A percentile compares a stretch with the other conserved stretches of the same genome.
phyloP scores from a whole-genome alignment of 2,329 filamentous ascomycete genomes.

The Dothiorella sarmentorum region DNA sequence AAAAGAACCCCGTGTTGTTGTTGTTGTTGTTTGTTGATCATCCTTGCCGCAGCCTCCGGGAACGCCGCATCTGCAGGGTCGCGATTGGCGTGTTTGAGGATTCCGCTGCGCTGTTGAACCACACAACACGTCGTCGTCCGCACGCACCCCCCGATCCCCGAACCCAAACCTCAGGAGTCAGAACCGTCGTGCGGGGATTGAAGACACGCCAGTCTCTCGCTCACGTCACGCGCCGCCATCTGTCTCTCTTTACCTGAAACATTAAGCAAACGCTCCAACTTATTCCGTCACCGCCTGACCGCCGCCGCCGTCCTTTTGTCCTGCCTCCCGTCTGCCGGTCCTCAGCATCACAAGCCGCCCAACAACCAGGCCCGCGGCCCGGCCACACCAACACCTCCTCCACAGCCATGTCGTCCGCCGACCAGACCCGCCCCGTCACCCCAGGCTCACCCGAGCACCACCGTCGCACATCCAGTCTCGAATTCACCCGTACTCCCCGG shows the following conservation, averaged over 20 bases:
- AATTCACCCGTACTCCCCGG: constrained; percentile 36
- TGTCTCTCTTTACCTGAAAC: constrained; percentile 10
- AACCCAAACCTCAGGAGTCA: constrained; percentile 1
- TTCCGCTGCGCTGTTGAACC: background rate
- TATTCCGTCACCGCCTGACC: constrained; percentile 4
- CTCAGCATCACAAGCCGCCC: background rate
- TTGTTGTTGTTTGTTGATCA: background rate
- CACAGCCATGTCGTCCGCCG: constrained; percentile 7
- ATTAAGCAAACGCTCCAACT: background rate
- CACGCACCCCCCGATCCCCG: background rate
- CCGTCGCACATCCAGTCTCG: constrained; percentile 40
- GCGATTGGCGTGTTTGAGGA: constrained; percentile 2
- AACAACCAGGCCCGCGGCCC: constrained; percentile 7
- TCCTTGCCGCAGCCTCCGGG: constrained; percentile 7
- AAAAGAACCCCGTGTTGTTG: background rate
- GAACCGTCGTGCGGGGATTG: background rate
- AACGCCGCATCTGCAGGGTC: constrained; percentile 14
- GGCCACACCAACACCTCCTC: background rate
- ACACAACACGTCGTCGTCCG: background rate
- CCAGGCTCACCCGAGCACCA: constrained; percentile 23
- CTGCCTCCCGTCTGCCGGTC: background rate
- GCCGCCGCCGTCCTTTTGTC: background rate
- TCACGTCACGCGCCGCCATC: constrained; percentile 11
- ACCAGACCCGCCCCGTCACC: constrained; percentile 15
- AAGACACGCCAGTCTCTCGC: constrained; percentile 14